Evolutionary conservation across 805 yeast species (phyloP).

Genomic region (Candida anglica): DNA sequence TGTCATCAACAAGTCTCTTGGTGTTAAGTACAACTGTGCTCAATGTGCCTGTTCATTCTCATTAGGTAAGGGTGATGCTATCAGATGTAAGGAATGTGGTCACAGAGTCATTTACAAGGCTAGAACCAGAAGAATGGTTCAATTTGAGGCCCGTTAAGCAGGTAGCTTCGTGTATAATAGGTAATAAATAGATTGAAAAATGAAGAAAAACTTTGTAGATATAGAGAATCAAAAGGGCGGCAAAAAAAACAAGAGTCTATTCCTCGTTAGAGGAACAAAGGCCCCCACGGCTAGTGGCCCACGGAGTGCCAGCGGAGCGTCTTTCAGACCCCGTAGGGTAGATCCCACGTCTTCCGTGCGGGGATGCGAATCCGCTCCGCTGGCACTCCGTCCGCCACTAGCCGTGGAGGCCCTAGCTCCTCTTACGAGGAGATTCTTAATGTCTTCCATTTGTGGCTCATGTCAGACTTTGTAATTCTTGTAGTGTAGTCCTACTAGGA

Average conservation of each 20-base stretch:
- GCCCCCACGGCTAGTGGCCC: no score
- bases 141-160: slow-evolving; percentile 41
- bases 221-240: neutral
- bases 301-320: no score
- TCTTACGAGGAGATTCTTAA: no score
- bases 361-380: no score
- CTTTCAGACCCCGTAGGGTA: no score
- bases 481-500: no score
- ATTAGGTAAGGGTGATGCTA: slow-evolving; percentile 89
- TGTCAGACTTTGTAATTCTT: no score
- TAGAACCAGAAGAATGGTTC: slow-evolving; percentile 93
- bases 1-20: slow-evolving; percentile 57
- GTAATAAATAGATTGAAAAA: neutral
- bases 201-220: neutral
- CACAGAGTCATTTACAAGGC: slow-evolving; percentile 97
- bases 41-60: slow-evolving; percentile 91
- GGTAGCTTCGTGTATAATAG: neutral
- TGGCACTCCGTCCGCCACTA: neutral
- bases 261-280: no score
- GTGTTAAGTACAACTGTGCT: slow-evolving; percentile 92
- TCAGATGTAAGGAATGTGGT: slow-evolving; percentile 97
- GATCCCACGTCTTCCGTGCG: no score
- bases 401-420: no score
- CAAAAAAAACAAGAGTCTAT: no score
- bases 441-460: no score